These are phyloP conservation scores for Pyricularia sp. DNA, from an alignment of 2,329 filamentous ascomycete genomes.

Conservation along the genomic window DNA sequence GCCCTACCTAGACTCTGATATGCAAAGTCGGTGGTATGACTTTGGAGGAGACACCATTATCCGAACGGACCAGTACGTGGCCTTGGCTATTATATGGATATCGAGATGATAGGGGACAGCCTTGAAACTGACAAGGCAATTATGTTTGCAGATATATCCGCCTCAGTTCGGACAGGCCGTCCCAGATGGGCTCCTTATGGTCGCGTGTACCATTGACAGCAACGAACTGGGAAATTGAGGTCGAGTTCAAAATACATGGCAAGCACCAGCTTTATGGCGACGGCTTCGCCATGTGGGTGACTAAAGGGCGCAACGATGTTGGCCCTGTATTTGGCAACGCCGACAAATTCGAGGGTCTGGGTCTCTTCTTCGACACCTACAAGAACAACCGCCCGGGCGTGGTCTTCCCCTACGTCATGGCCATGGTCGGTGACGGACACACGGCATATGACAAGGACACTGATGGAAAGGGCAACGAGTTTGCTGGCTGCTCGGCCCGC, in stretches of 20 bases:
- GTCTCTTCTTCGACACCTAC: constrained; percentile 96
- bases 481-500: constrained; percentile 90
- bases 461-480: constrained; percentile 87
- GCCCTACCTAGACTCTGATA: constrained; percentile 96
- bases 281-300: constrained; percentile 96
- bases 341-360: constrained; percentile 88
- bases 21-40: constrained; percentile 98
- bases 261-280: constrained; percentile 87
- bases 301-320: constrained; percentile 73
- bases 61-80: constrained; percentile 53
- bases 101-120: neutral
- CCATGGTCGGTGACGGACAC: constrained; percentile 89
- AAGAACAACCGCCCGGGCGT: constrained; percentile 97
- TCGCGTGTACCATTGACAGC: constrained; percentile 90
- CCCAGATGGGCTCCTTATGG: constrained; percentile 88
- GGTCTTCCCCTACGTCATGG: constrained; percentile 97
- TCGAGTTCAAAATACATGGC: constrained; percentile 92
- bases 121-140: constrained; percentile 13
- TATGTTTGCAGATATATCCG: constrained; percentile 65
- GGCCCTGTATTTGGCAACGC: constrained; percentile 82
- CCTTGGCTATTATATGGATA: neutral
- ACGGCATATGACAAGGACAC: constrained; percentile 86
- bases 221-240: constrained; percentile 96
- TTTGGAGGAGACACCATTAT: constrained; percentile 94
- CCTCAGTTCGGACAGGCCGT: constrained; percentile 81